Evolutionary conservation across 352 stramenopile genomes (phyloP), one percentile per base, ranked within the genome.

Genomic region (Poterioochromonas sp.): DNA sequence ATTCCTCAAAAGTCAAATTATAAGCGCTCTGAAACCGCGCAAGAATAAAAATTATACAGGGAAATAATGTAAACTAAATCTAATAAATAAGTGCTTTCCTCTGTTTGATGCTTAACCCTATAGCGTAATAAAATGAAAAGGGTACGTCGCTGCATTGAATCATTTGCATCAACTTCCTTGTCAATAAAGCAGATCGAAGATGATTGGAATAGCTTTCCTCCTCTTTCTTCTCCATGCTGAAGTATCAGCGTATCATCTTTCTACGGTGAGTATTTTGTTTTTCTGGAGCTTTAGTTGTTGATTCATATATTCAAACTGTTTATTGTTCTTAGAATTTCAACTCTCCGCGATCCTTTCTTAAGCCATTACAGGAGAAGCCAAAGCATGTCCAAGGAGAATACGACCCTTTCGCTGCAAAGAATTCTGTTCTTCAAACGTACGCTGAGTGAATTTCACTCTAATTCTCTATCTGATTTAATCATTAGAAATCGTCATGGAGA

Each of bases 401-500:
- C n/a, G n/a, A n/a, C n/a, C n/a, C n/a, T n/a, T n/a, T n/a, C n/a
- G n/a, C n/a, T n/a, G n/a, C n/a, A n/a, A n/a, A n/a, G n/a, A n/a
- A n/a, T n/a, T n/a, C n/a, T n/a, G n/a, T n/a, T n/a, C n/a, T n/a
- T n/a, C n/a, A n/a, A n/a, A n/a, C n/a, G n/a, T n/a, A n/a, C n/a
- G n/a, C n/a, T n/a, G n/a, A n/a, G n/a, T n/a, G n/a, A n/a, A n/a
- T n/a, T n/a, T n/a, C n/a, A n/a, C n/a, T n/a, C n/a, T n/a, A n/a
- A n/a, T n/a, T n/a, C n/a, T n/a, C n/a, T 44, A 29, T 40, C 11
- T 63, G 26, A 40, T 63, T 64, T 40, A 22, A 11, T 8, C 5
- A 58, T 41, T 39, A 76, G 69, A 58, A 76, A 76, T 43, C 69
- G 69, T 35, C 37, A 39, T n/a, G 32, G 69, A 26, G 40, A 76